phyloP scores from a whole-genome alignment of 495 filamentous ascomycete genomes.

The Lentithecium fluviatile region DNA sequence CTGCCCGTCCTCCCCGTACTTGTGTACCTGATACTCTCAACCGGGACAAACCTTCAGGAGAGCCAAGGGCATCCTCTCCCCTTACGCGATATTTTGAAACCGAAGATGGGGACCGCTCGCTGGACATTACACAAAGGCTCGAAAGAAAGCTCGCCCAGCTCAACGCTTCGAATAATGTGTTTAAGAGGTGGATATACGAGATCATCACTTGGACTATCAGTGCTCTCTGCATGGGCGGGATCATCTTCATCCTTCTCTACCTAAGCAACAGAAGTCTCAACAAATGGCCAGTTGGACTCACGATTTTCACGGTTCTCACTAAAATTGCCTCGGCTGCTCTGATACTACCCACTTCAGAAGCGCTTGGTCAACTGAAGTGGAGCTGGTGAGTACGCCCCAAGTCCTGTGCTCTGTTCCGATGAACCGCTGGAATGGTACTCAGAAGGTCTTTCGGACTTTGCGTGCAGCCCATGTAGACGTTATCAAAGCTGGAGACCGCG shows the following conservation, averaged over 20 bases:
- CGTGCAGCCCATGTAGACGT: no score
- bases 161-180: slow-evolving; percentile 12
- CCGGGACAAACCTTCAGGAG: no score
- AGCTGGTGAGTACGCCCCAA: slow-evolving; percentile 8
- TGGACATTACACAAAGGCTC: slow-evolving; percentile 16
- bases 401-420: no score
- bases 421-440: no score
- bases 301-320: slow-evolving; percentile 23
- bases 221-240: slow-evolving; percentile 26
- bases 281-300: slow-evolving; percentile 11
- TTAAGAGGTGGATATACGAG: slow-evolving; percentile 26
- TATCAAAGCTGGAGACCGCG: no score
- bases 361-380: slow-evolving; percentile 34
- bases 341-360: slow-evolving; percentile 22
- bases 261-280: slow-evolving; percentile 1
- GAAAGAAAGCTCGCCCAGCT: slow-evolving; percentile 16
- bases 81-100: no score
- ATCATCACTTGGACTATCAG: slow-evolving; percentile 21
- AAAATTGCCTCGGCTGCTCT: slow-evolving; percentile 25
- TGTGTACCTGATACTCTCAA: no score
- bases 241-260: slow-evolving; percentile 11
- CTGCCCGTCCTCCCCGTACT: no score
- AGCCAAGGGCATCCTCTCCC: no score
- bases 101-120: neutral
- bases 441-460: no score